phyloP scores from a whole-genome alignment of 2,329 filamentous ascomycete species.

The Acephala macrosclerotiorum region DNA sequence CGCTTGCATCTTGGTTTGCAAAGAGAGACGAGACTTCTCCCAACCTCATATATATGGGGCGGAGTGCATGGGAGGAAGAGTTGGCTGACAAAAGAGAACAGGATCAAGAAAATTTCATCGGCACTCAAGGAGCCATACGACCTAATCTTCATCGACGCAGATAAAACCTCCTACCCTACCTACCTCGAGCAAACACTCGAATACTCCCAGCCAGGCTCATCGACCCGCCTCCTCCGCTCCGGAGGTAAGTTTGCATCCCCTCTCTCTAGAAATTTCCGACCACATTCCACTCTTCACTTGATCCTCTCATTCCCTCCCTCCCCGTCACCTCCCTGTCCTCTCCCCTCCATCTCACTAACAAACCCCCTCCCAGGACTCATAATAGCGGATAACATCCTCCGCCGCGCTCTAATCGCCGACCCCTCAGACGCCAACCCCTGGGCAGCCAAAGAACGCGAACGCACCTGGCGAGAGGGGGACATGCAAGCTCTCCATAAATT shows the following conservation, averaged over 20 bases:
- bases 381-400: constrained; percentile 62
- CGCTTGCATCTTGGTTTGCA: not conserved
- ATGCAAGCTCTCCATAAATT: constrained; percentile 44
- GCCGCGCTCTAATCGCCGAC: constrained; percentile 56
- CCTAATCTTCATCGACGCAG: constrained; percentile 61
- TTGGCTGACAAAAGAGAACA: not conserved
- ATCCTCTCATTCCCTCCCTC: not conserved
- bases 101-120: not conserved
- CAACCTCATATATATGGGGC: too few species aligned
- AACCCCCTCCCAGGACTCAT: constrained; percentile 45
- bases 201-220: constrained; percentile 48
- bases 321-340: not conserved
- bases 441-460: constrained; percentile 16
- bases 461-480: constrained; percentile 22
- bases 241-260: constrained; percentile 48
- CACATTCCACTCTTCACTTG: too few species aligned
- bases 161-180: constrained; percentile 58
- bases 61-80: too few species aligned
- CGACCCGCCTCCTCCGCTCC: constrained; percentile 52
- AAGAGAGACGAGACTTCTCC: not conserved
- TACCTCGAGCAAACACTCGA: constrained; percentile 56
- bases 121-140: constrained; percentile 53
- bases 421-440: constrained; percentile 43
- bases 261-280: not conserved
- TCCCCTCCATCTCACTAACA: not conserved